Percentiles rank a stretch among this genome's conserved stretches.
Conservation (phyloP, 2,329 filamentous ascomycete species). For the Talaromyces sp. region DNA sequence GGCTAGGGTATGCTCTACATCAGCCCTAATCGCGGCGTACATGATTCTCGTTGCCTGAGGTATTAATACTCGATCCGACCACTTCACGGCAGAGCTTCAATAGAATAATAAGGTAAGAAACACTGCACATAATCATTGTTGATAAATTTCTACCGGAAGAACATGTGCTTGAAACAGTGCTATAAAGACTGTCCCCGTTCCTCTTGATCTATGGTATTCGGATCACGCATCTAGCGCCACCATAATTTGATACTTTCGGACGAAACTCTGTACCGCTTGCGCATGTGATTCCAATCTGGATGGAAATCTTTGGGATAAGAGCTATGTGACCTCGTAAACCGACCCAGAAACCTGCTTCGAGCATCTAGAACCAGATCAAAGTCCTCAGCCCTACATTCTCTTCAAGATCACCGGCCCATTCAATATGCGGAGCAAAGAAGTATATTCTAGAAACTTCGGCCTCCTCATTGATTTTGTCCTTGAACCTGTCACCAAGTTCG, state of each 20-base stretch:
- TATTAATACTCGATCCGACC: not conserved
- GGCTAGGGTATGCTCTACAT: not conserved
- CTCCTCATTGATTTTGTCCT: not conserved
- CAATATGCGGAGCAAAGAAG: not conserved
- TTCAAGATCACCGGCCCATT: not conserved
- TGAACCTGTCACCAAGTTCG: not conserved
- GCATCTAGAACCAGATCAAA: not conserved
- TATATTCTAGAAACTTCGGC: not conserved
- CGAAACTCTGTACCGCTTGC: not conserved
- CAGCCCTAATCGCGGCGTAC: not conserved
- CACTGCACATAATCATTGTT: not conserved
- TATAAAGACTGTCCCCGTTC: too few species aligned
- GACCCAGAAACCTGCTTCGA: constrained; percentile 3
- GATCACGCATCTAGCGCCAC: constrained; percentile 14
- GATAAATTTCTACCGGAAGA: not conserved
- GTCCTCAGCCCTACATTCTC: not conserved
- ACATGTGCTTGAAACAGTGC: too few species aligned
- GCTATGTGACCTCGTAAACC: not conserved
- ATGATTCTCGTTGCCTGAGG: not conserved
- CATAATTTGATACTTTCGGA: not conserved
- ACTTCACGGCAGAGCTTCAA: not conserved
- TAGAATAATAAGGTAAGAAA: not conserved
- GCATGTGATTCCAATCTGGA: not conserved
- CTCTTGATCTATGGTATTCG: not conserved
- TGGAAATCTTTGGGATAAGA: not conserved